Evolutionary conservation across 2,329 filamentous ascomycete genomes (phyloP).

Genomic region (Penicillium sp.): DNA sequence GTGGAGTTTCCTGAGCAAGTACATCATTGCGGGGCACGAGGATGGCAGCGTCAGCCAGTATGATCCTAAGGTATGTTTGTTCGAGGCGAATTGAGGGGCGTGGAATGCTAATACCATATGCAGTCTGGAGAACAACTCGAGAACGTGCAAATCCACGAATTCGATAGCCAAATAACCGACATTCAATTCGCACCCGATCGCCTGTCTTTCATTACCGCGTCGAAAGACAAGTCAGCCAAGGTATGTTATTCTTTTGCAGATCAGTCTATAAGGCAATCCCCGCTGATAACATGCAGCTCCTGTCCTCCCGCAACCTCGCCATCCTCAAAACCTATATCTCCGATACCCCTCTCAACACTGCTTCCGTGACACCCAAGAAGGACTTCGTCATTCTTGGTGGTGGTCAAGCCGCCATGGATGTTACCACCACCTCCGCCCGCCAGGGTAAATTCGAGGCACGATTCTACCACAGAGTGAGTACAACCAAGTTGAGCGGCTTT

Average conservation of each 20-base stretch:
- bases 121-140: conserved; percentile 76
- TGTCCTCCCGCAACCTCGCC: conserved; percentile 80
- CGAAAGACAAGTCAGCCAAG: conserved; percentile 97
- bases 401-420: conserved; percentile 98
- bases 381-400: conserved; percentile 97
- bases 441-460: conserved; percentile 99
- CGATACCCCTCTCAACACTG: conserved; percentile 96
- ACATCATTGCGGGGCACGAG: conserved; percentile 97
- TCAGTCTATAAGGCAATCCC: neutral
- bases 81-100: neutral
- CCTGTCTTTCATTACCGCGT: conserved; percentile 97
- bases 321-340: conserved; percentile 88
- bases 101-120: conserved; percentile 17
- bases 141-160: conserved; percentile 82
- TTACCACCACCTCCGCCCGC: conserved; percentile 87
- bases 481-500: neutral
- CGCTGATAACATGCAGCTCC: conserved; percentile 54
- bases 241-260: conserved; percentile 43
- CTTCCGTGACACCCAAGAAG: conserved; percentile 90
- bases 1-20: conserved; percentile 91
- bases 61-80: conserved; percentile 71
- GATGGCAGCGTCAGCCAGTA: conserved; percentile 89
- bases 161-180: conserved; percentile 79
- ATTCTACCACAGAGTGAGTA: conserved; percentile 87
- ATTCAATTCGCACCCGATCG: conserved; percentile 92